Conservation (phyloP, 2,329 filamentous ascomycete genomes). For the Claviceps maximensis region DNA sequence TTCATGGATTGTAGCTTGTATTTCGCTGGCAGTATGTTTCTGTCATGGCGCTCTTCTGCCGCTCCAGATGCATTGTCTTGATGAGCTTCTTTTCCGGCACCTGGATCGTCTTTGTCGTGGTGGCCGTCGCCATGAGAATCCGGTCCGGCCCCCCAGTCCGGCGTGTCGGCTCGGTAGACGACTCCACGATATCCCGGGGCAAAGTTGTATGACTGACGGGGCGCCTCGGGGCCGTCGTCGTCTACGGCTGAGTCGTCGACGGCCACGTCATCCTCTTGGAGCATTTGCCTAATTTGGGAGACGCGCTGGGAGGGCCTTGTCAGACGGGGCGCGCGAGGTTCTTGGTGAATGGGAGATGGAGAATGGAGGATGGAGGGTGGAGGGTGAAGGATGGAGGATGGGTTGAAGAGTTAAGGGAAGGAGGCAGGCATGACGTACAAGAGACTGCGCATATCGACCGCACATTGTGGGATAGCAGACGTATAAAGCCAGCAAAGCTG, state of each 20-base stretch:
- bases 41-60: too few species aligned
- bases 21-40: constrained; percentile 22
- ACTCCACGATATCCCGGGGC: constrained; percentile 76
- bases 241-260: constrained; percentile 58
- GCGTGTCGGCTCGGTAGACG: constrained; percentile 67
- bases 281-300: constrained; percentile 58
- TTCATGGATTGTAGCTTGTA: constrained; percentile 90
- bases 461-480: constrained; percentile 16
- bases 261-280: constrained; percentile 62
- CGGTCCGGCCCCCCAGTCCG: constrained; percentile 43
- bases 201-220: constrained; percentile 79
- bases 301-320: constrained; percentile 44
- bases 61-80: too few species aligned
- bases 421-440: constrained; percentile 15
- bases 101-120: constrained; percentile 1
- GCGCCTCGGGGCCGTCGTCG: constrained; percentile 42
- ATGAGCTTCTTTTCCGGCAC: neutral
- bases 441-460: constrained; percentile 22
- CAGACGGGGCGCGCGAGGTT: neutral
- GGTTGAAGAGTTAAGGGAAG: too few species aligned
- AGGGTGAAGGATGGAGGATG: neutral
- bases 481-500: too few species aligned
- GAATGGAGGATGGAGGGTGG: neutral
- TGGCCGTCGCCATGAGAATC: neutral
- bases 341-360: neutral